These are phyloP conservation scores for Stemphylium beticola DNA, from an alignment of 2,329 filamentous ascomycete species.

Conservation along the genomic window DNA sequence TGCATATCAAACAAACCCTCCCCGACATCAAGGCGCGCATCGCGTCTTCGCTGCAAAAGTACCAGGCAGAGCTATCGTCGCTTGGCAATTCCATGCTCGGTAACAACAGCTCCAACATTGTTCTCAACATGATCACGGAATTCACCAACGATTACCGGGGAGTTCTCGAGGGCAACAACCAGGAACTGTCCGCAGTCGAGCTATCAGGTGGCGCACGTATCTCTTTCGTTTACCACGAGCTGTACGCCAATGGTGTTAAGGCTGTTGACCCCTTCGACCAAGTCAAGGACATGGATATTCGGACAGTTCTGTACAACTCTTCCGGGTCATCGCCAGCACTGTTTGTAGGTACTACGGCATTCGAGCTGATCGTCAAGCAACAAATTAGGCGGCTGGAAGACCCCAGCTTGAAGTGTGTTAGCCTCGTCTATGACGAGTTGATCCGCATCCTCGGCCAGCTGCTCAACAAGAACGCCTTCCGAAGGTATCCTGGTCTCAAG, in stretches of 20 bases:
- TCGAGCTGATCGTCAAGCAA: constrained; percentile 97
- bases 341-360: constrained; percentile 97
- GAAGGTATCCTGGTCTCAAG: constrained; percentile 91
- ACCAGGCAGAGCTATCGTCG: constrained; percentile 77
- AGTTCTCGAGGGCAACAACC: constrained; percentile 94
- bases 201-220: constrained; percentile 97
- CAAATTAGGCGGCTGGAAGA: constrained; percentile 97
- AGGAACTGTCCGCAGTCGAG: constrained; percentile 91
- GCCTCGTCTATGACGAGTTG: constrained; percentile 94
- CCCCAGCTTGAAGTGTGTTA: constrained; percentile 95
- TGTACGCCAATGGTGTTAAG: constrained; percentile 97
- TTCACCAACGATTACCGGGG: constrained; percentile 98
- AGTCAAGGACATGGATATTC: constrained; percentile 96
- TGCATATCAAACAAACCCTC: constrained; percentile 99
- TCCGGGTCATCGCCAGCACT: constrained; percentile 97
- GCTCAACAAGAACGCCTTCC: constrained; percentile 85
- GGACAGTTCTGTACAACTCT: constrained; percentile 97
- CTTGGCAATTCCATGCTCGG: constrained; percentile 94
- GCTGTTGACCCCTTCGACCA: constrained; percentile 96
- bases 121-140: constrained; percentile 98
- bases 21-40: constrained; percentile 99
- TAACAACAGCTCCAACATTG: constrained; percentile 95
- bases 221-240: constrained; percentile 98
- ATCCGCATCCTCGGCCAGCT: constrained; percentile 93
- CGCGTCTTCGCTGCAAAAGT: constrained; percentile 91